Conservation (phyloP, 2,329 filamentous ascomycete species). For the Fusarium sp. region DNA sequence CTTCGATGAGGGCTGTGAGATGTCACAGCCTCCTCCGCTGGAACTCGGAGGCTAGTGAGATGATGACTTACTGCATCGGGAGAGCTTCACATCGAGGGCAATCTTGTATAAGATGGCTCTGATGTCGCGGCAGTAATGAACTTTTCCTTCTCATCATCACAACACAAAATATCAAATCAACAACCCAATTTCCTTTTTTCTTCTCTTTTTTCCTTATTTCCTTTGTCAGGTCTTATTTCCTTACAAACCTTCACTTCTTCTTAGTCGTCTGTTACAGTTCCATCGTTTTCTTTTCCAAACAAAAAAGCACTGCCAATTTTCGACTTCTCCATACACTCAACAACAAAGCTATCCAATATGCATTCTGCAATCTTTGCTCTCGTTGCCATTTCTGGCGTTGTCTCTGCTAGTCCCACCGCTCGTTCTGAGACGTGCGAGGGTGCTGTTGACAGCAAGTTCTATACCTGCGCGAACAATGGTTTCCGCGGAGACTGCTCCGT, state of each 20-base stretch:
- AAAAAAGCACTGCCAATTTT: slow-evolving; percentile 1
- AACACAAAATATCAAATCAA: slow-evolving; percentile 27
- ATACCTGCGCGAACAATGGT: slow-evolving; percentile 20
- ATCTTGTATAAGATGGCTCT: slow-evolving; percentile 14
- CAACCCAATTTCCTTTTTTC: neutral
- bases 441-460: slow-evolving; percentile 20
- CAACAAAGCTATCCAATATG: slow-evolving; percentile 22
- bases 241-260: slow-evolving; percentile 32
- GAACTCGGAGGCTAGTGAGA: slow-evolving; percentile 6
- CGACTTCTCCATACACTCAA: neutral
- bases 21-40: slow-evolving; percentile 29
- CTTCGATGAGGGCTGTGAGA: slow-evolving; percentile 14
- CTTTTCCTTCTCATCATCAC: slow-evolving; percentile 29
- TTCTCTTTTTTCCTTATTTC: slow-evolving; percentile 28
- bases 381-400: slow-evolving; percentile 21
- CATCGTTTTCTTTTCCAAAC: slow-evolving; percentile 7
- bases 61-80: neutral
- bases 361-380: slow-evolving; percentile 31
- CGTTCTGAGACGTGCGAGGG: slow-evolving; percentile 26
- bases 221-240: slow-evolving; percentile 35
- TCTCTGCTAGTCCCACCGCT: slow-evolving; percentile 6
- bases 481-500: slow-evolving; percentile 27
- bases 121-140: neutral
- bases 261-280: slow-evolving; percentile 19
- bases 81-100: neutral